These are phyloP conservation scores for Pulveroboletus sp. DNA, from an alignment of 768 basidiomycete genomes.

Conservation along the genomic window DNA sequence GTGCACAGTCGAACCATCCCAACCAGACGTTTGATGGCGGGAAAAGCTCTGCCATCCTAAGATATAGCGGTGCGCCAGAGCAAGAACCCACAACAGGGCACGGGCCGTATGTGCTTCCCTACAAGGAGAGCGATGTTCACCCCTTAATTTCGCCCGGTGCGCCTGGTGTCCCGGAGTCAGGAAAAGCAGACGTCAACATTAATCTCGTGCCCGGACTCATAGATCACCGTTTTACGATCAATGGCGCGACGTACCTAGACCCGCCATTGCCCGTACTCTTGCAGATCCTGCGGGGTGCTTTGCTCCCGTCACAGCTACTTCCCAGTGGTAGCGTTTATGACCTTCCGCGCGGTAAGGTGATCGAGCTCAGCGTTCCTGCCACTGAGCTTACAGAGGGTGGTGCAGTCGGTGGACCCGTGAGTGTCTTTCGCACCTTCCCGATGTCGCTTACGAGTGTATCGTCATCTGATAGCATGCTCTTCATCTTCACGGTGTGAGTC, in stretches of 20 bases:
- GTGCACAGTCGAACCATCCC: not conserved
- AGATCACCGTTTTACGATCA: conserved; percentile 2
- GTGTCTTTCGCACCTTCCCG: conserved; percentile 1
- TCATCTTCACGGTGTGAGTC: conserved; percentile 21
- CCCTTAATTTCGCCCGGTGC: conserved; percentile 19
- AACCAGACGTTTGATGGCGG: conserved; percentile 34
- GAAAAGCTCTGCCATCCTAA: conserved; percentile 16
- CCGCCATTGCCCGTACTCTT: conserved; percentile 19
- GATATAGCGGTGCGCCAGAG: conserved; percentile 20
- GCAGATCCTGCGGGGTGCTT: conserved; percentile 22
- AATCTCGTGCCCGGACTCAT: conserved; percentile 11
- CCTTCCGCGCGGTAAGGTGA: conserved; percentile 11
- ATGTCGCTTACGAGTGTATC: not conserved
- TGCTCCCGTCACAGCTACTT: conserved; percentile 7
- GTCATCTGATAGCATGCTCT: conserved; percentile 14
- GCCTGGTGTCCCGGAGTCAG: conserved; percentile 18
- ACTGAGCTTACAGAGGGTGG: conserved; percentile 12
- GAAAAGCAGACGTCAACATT: conserved; percentile 25
- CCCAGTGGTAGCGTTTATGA: conserved; percentile 14
- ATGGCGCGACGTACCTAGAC: conserved; percentile 1
- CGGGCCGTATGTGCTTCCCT: conserved; percentile 4
- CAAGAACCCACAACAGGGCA: conserved; percentile 27
- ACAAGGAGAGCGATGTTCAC: conserved; percentile 17
- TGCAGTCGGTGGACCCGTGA: conserved; percentile 30
- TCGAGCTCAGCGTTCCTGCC: conserved; percentile 19